These are phyloP conservation scores for Agastache rugosa DNA, from an alignment of 257 asterid species.

Conservation along the genomic window DNA sequence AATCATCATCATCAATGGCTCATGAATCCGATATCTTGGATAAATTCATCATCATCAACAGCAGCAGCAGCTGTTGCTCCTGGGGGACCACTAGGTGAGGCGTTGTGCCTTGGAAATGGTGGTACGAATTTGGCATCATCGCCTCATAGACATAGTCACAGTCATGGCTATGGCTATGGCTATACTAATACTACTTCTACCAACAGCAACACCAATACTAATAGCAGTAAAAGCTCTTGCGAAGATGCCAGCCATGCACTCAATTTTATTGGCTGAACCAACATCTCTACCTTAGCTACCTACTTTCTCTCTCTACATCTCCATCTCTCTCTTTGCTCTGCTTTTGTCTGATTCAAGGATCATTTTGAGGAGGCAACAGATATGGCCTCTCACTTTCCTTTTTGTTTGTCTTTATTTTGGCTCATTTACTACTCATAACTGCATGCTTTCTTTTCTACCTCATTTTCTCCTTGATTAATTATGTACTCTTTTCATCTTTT, in stretches of 20 bases:
- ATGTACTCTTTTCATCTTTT: too few relatives aligned
- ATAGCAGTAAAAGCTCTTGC: constrained; percentile 56
- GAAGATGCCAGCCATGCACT: constrained; percentile 60
- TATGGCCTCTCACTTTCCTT: constrained; percentile 35
- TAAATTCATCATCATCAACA: neutral
- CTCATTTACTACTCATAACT: constrained; percentile 37
- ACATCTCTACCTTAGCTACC: too few relatives aligned
- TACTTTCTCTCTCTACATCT: neutral
- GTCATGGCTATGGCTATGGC: too few relatives aligned
- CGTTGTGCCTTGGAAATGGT: constrained; percentile 58
- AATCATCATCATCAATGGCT: constrained; percentile 27
- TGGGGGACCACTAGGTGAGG: constrained; percentile 86
- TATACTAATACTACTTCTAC: constrained; percentile 28
- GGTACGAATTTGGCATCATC: constrained; percentile 42
- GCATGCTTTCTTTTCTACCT: constrained; percentile 23
- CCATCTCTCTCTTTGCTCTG: neutral
- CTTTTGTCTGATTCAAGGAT: constrained; percentile 21
- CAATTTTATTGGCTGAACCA: constrained; percentile 49
- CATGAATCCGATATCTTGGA: neutral
- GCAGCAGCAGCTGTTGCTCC: constrained; percentile 23
- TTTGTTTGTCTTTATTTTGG: constrained; percentile 35
- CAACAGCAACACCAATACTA: constrained; percentile 31
- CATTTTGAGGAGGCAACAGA: constrained; percentile 35
- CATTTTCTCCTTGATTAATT: neutral
- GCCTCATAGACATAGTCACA: constrained; percentile 46